Conservation (phyloP, 2,329 filamentous ascomycete genomes). For the Sphaceloma murrayae region DNA sequence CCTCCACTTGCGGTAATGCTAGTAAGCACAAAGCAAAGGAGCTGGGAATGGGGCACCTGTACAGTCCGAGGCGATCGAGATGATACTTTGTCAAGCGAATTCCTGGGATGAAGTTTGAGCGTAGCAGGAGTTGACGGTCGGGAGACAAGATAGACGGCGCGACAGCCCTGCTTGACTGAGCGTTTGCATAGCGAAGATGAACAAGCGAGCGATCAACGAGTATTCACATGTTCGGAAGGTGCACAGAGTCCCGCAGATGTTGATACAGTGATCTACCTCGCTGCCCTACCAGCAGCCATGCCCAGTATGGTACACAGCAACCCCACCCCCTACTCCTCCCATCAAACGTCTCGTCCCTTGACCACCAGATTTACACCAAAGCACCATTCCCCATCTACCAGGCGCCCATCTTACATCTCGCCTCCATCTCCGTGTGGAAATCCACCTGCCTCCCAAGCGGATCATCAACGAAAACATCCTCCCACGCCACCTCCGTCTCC, state of each 20-base stretch:
- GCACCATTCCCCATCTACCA: constrained; percentile 28
- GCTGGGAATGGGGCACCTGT: too few relatives aligned
- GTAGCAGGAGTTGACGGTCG: not conserved
- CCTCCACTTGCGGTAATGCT: constrained; percentile 35
- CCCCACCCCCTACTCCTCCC: not conserved
- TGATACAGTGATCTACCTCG: too few relatives aligned
- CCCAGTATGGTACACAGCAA: not conserved
- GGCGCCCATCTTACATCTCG: constrained; percentile 67
- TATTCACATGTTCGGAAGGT: too few relatives aligned
- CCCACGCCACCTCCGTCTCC: constrained; percentile 75
- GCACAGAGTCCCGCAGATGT: too few relatives aligned
- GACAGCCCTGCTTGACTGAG: constrained; percentile 5
- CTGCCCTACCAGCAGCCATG: too few relatives aligned
- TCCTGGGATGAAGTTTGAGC: constrained; percentile 8
- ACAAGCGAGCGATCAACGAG: too few relatives aligned
- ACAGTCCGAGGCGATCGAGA: constrained; percentile 11
- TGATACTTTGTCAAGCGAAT: constrained; percentile 7
- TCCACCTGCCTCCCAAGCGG: constrained; percentile 60
- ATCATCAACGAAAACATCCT: constrained; percentile 79
- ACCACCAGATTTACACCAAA: not conserved
- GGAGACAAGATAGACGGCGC: not conserved
- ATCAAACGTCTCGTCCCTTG: not conserved
- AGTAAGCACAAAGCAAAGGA: too few relatives aligned
- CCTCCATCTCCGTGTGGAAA: constrained; percentile 91
- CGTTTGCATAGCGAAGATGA: constrained; percentile 11